Conservation (phyloP, 2,329 filamentous ascomycete species). For the Epichloe aotearoae region DNA sequence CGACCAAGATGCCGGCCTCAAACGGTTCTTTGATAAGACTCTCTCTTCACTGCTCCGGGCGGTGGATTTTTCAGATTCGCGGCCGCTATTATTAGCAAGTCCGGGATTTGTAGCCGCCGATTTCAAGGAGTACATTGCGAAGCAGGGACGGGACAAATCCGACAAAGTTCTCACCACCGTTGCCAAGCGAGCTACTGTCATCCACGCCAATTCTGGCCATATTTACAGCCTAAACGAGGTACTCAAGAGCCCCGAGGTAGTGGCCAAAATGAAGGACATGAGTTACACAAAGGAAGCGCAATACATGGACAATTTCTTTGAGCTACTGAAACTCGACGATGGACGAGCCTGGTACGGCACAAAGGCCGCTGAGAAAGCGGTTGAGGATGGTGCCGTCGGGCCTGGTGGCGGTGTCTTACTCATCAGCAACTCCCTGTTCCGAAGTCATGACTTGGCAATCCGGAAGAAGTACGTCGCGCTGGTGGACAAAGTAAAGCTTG, state of each 20-base stretch:
- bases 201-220: slow-evolving; percentile 76
- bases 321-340: slow-evolving; percentile 68
- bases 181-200: slow-evolving; percentile 52
- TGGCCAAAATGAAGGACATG: slow-evolving; percentile 66
- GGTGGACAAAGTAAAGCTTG: slow-evolving; percentile 76
- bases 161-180: slow-evolving; percentile 59
- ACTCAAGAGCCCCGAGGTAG: slow-evolving; percentile 66
- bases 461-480: slow-evolving; percentile 71
- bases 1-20: slow-evolving; percentile 58
- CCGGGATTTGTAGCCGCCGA: slow-evolving; percentile 76
- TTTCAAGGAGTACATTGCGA: slow-evolving; percentile 62
- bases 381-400: slow-evolving; percentile 79
- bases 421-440: slow-evolving; percentile 78
- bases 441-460: slow-evolving; percentile 64
- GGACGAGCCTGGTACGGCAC: slow-evolving; percentile 85
- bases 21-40: slow-evolving; percentile 62
- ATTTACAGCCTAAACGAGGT: slow-evolving; percentile 81
- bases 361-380: slow-evolving; percentile 66
- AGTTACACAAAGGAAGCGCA: slow-evolving; percentile 76
- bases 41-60: slow-evolving; percentile 64
- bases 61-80: slow-evolving; percentile 57
- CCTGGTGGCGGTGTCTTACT: slow-evolving; percentile 73
- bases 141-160: slow-evolving; percentile 39
- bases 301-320: slow-evolving; percentile 73
- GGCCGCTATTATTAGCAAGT: slow-evolving; percentile 71